A percentile compares a stretch with the other conserved stretches of the same genome.
Conservation (phyloP, 768 basidiomycete genomes). For the Royoungia palumana region DNA sequence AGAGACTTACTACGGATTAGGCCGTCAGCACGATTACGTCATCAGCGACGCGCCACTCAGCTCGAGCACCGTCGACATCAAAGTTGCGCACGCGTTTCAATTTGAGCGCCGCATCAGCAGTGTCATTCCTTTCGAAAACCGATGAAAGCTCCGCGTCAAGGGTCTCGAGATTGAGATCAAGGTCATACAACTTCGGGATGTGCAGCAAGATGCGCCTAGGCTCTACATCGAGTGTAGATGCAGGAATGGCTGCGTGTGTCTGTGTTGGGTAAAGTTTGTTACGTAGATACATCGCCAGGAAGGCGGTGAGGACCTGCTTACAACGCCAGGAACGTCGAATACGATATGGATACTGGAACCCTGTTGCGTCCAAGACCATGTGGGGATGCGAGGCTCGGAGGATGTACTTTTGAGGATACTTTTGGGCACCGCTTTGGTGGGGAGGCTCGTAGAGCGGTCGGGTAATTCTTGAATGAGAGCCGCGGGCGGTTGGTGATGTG, state of each 20-base stretch:
- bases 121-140: constrained; percentile 14
- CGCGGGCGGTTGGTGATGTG: constrained; percentile 9
- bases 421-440: constrained; percentile 30
- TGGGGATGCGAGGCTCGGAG: constrained; percentile 25
- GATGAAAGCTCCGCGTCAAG: constrained; percentile 53
- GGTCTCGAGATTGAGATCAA: constrained; percentile 58
- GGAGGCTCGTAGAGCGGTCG: constrained; percentile 41
- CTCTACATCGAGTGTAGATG: constrained; percentile 64
- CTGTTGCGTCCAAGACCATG: constrained; percentile 55
- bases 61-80: constrained; percentile 58
- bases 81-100: constrained; percentile 59
- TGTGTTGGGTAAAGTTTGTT: constrained; percentile 23
- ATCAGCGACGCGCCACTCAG: constrained; percentile 66
- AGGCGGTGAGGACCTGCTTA: constrained; percentile 34
- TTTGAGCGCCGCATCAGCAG: constrained; percentile 34
- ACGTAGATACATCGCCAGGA: constrained; percentile 2
- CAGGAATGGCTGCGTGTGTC: constrained; percentile 45
- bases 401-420: constrained; percentile 41
- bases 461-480: constrained; percentile 31
- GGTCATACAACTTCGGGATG: constrained; percentile 43
- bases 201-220: constrained; percentile 52
- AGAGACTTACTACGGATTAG: constrained; percentile 20
- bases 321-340: constrained; percentile 54
- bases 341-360: constrained; percentile 44
- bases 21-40: constrained; percentile 44